phyloP scores from a whole-genome alignment of 1,139 yeast species.

The Debaryomyces robertsiae region DNA sequence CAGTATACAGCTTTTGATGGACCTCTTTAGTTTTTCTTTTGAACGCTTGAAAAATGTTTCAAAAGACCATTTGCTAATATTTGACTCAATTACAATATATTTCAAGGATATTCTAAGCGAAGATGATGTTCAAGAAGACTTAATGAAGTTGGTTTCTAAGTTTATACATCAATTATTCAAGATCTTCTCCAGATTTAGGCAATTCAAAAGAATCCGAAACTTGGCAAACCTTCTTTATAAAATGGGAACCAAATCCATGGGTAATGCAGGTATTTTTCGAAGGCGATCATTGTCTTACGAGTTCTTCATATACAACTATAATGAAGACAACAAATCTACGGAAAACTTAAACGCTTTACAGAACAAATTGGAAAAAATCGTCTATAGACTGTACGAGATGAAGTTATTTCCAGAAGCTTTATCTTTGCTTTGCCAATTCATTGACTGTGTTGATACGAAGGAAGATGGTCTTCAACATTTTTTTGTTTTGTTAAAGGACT shows the following conservation, averaged over 20 bases:
- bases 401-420: slow-evolving; percentile 7
- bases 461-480: slow-evolving; percentile 1
- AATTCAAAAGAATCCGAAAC: slow-evolving; percentile 32
- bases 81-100: slow-evolving; percentile 26
- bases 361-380: slow-evolving; percentile 23
- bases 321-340: slow-evolving; percentile 3
- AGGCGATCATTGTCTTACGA: slow-evolving; percentile 26
- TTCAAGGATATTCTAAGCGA: slow-evolving; percentile 16
- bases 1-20: slow-evolving; percentile 2
- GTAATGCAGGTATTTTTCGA: slow-evolving; percentile 14
- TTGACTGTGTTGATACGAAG: slow-evolving; percentile 6
- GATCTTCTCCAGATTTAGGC: slow-evolving; percentile 22
- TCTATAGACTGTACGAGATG: slow-evolving; percentile 15
- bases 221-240: slow-evolving; percentile 29
- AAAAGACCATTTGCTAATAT: slow-evolving; percentile 22
- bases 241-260: slow-evolving; percentile 17
- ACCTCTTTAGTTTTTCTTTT: slow-evolving; percentile 3
- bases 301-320: slow-evolving; percentile 15
- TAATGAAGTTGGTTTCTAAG: slow-evolving; percentile 6
- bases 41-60: slow-evolving; percentile 15
- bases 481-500: slow-evolving; percentile 1
- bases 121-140: slow-evolving; percentile 6
- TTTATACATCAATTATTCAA: slow-evolving; percentile 6
- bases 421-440: slow-evolving; percentile 7
- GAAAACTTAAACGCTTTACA: slow-evolving; percentile 17